A percentile compares a stretch with the other conserved stretches of the same genome.
Evolutionary conservation across 2,329 filamentous ascomycete genomes (phyloP).

Genomic region (Scopulariopsis brevicaulis): DNA sequence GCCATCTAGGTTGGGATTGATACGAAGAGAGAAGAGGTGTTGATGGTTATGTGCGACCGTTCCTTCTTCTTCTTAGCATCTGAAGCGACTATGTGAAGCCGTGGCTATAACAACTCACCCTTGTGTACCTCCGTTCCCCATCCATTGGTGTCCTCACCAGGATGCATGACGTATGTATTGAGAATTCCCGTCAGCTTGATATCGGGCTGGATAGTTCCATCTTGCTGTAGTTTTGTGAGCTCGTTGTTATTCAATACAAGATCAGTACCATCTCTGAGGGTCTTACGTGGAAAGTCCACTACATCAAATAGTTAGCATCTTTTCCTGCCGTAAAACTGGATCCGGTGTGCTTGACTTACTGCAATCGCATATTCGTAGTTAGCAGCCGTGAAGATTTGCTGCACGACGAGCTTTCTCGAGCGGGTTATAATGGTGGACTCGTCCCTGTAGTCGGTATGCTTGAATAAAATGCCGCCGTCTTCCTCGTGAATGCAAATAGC

Average conservation of each 20-base stretch:
- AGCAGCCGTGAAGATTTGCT: conserved; percentile 87
- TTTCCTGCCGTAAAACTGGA: neutral
- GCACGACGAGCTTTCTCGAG: conserved; percentile 74
- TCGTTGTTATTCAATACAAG: no score
- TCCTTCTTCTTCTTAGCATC: conserved; percentile 26
- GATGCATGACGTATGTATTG: conserved; percentile 77
- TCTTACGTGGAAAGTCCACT: conserved; percentile 70
- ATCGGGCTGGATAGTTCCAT: conserved; percentile 84
- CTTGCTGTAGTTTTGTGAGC: conserved; percentile 44
- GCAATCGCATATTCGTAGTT: conserved; percentile 78
- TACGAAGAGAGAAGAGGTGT: conserved; percentile 82
- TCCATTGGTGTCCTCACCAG: conserved; percentile 69
- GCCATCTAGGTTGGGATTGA: conserved; percentile 82
- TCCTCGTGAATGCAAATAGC: conserved; percentile 94
- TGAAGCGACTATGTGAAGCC: neutral
- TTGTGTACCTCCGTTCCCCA: conserved; percentile 92
- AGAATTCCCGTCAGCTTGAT: conserved; percentile 87
- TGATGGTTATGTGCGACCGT: conserved; percentile 96
- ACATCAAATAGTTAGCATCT: conserved; percentile 34
- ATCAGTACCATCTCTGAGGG: conserved; percentile 7
- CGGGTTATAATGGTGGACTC: conserved; percentile 79
- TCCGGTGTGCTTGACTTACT: neutral
- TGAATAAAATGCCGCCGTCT: conserved; percentile 84
- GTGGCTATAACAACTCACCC: neutral
- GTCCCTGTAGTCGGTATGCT: conserved; percentile 89